Percentiles rank a stretch among this genome's conserved stretches.
These are phyloP conservation scores for Teratosphaeria gauchensis DNA, from an alignment of 2,329 filamentous ascomycete species.

Conservation along the genomic window DNA sequence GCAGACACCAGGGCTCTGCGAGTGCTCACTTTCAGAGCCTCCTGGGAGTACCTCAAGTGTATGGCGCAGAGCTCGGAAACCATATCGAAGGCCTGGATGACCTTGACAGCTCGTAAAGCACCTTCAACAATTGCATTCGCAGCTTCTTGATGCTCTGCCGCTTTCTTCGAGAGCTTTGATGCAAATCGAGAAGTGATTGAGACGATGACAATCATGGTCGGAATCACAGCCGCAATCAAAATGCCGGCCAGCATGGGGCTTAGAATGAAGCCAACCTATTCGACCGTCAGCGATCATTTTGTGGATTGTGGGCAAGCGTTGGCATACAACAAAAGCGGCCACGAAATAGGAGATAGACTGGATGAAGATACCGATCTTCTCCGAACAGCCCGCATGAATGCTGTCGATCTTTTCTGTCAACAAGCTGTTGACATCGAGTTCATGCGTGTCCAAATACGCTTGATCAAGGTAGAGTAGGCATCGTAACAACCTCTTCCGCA, in stretches of 20 bases:
- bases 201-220: conserved; percentile 37
- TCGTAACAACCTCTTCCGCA: conserved; percentile 38
- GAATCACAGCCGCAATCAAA: conserved; percentile 38
- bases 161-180: conserved; percentile 31
- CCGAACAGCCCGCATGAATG: conserved; percentile 38
- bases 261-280: conserved; percentile 34
- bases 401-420: conserved; percentile 37
- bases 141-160: conserved; percentile 30
- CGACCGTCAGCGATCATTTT: not conserved
- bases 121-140: conserved; percentile 37
- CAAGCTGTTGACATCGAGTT: conserved; percentile 40
- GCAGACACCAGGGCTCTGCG: conserved; percentile 33
- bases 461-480: conserved; percentile 43
- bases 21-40: conserved; percentile 28
- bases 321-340: conserved; percentile 26
- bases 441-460: conserved; percentile 42
- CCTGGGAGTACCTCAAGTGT: conserved; percentile 26
- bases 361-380: conserved; percentile 39
- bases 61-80: conserved; percentile 30
- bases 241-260: conserved; percentile 34
- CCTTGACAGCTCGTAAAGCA: conserved; percentile 36
- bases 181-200: conserved; percentile 33
- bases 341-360: conserved; percentile 38
- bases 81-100: conserved; percentile 41
- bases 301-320: not conserved